Evolutionary conservation across 176 grass and related monocot genomes (phyloP).

Genomic region (Paspalum notatum): DNA sequence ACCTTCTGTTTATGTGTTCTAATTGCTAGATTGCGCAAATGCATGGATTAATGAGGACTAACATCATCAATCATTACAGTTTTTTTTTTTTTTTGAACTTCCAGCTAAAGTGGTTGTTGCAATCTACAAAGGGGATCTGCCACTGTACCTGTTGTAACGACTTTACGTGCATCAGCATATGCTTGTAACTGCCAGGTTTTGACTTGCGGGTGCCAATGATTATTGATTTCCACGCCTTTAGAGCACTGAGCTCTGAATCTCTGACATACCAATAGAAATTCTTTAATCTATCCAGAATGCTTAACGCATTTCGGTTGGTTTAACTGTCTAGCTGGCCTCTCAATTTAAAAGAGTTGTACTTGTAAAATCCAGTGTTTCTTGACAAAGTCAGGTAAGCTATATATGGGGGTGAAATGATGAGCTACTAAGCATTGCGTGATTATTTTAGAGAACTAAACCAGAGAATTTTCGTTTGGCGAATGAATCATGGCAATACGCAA

Average conservation of each 20-base stretch:
- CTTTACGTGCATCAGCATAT: background rate
- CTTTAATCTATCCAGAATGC: background rate
- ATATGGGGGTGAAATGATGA: background rate
- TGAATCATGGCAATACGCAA: background rate
- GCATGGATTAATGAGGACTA: too few relatives aligned
- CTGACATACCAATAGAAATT: background rate
- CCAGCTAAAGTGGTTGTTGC: background rate
- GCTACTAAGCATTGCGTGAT: background rate
- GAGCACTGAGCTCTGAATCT: background rate
- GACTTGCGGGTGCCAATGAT: background rate
- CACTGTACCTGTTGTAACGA: background rate
- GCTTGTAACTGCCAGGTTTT: background rate
- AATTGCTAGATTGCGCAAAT: too few relatives aligned
- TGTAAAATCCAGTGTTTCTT: too few relatives aligned
- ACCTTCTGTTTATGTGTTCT: too few relatives aligned
- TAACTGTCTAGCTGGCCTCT: background rate
- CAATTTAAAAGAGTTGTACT: background rate
- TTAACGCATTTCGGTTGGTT: background rate
- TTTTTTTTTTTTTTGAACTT: background rate
- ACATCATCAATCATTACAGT: background rate
- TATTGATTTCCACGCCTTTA: background rate
- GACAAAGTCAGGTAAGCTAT: background rate
- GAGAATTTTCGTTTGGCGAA: background rate
- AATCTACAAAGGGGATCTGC: background rate
- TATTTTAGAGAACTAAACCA: background rate